Base-by-base conservation (phyloP, 169 alveolate genomes). In the Eimeria brunetti region DNA sequence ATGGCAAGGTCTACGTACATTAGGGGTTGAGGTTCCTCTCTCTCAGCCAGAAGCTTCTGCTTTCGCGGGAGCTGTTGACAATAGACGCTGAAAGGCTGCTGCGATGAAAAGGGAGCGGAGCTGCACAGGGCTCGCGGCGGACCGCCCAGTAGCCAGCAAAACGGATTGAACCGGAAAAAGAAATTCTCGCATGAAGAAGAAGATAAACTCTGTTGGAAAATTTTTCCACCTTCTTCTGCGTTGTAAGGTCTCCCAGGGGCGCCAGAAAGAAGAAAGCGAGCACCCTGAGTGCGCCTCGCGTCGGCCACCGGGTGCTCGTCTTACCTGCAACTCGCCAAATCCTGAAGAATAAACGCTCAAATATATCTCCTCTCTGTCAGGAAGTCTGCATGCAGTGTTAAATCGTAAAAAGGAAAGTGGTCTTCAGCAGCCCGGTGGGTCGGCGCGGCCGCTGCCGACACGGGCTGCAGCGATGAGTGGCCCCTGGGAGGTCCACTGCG, bases 401-500 rank as follows among this genome's bases (percentile, higher is more conserved):
- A 33, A 53, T 51, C 27, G 33, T 56, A 33, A 73, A 73, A 81
- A 76, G 64, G 46, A 49, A 81, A 27, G 71, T 9, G 60, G 38
- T 46, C 89, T 56, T 27, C 89, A 81, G 44, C 69, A 49, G 67
- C 89, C 33, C 89, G 62, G 71, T 33, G 14, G 71, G 46, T 51
- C 46, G 89, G 36, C 71, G 62, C 89, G 51, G 89, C 89, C 89
- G 89, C 89, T 44, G 89, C 89, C 51, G 89, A 46, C 89, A 51
- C 88, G 16, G 89, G 69, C 73, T 81, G 71, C n/a, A 71, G 89
- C 89, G 69, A 81, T 81, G 71, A 81, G 71, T 81, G 89, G 89
- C 89, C 51, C 71, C 89, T 81, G 86, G 86, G 80, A 69, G 80
- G 80, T 69, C 60, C 86, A 76, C 86, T 44, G 62, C 86, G 22